phyloP scores from a whole-genome alignment of 1,284 basidiomycete species.

The Rhodotorula sp. region DNA sequence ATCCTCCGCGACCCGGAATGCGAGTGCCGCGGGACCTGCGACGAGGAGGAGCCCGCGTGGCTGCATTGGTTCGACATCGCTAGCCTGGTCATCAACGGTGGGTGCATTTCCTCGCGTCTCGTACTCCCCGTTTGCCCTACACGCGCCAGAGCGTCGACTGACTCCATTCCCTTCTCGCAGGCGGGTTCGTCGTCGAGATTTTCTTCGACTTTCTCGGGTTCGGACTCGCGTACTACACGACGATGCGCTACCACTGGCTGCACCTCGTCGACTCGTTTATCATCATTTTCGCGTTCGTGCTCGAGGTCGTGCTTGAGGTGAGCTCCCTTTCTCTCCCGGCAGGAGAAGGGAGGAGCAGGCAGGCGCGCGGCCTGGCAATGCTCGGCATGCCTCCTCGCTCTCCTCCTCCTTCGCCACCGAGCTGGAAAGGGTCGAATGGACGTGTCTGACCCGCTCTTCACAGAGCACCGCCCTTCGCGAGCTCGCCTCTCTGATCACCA shows the following conservation, averaged over 20 bases:
- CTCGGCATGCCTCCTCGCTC: neutral
- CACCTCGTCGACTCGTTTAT: slow-evolving; percentile 14
- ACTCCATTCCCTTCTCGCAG: neutral
- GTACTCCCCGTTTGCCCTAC: too few relatives aligned
- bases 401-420: neutral
- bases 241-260: slow-evolving; percentile 2
- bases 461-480: neutral
- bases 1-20: neutral
- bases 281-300: slow-evolving; percentile 14
- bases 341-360: too few relatives aligned
- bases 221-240: slow-evolving; percentile 1
- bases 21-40: neutral
- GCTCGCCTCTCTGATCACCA: slow-evolving; percentile 14
- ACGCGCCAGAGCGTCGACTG: neutral
- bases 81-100: slow-evolving; percentile 3
- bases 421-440: too few relatives aligned
- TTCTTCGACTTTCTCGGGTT: neutral
- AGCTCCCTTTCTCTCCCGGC: neutral
- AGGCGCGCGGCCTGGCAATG: too few relatives aligned
- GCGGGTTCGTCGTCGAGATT: slow-evolving; percentile 21
- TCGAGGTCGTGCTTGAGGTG: slow-evolving; percentile 1
- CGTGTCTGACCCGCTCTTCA: too few relatives aligned
- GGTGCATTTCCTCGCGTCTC: neutral
- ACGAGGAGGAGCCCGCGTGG: neutral
- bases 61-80: neutral